Conservation (phyloP, 352 stramenopile genomes). For the Phytophthora lateralis region DNA sequence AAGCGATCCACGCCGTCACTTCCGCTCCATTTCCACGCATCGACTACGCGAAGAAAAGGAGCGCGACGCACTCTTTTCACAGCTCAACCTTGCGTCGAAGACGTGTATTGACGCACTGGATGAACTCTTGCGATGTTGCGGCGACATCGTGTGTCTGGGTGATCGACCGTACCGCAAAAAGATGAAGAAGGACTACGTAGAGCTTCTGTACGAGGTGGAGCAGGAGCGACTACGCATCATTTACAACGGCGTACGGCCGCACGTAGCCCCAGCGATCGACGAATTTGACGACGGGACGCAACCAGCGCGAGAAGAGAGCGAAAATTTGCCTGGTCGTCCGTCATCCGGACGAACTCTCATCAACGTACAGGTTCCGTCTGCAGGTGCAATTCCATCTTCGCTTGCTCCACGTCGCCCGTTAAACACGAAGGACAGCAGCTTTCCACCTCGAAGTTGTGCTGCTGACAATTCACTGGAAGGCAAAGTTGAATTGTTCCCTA, state of each 20-base stretch:
- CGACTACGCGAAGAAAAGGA: slow-evolving; percentile 68
- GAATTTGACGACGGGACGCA: slow-evolving; percentile 5
- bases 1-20: slow-evolving; percentile 73
- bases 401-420: slow-evolving; percentile 17
- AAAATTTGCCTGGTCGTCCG: not conserved
- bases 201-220: slow-evolving; percentile 74
- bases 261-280: slow-evolving; percentile 22
- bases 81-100: slow-evolving; percentile 57
- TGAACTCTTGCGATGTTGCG: slow-evolving; percentile 50
- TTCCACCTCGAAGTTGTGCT: not conserved
- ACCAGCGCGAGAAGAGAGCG: slow-evolving; percentile 8
- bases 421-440: slow-evolving; percentile 11
- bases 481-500: not conserved
- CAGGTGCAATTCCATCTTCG: not conserved
- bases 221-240: slow-evolving; percentile 70
- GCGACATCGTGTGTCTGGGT: slow-evolving; percentile 48
- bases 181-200: slow-evolving; percentile 81
- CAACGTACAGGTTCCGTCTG: slow-evolving; percentile 20
- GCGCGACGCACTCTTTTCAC: slow-evolving; percentile 60
- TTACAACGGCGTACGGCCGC: slow-evolving; percentile 38
- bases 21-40: slow-evolving; percentile 69
- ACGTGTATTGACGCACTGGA: slow-evolving; percentile 53
- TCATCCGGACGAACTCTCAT: slow-evolving; percentile 25
- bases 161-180: slow-evolving; percentile 62
- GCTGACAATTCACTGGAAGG: slow-evolving; percentile 4